phyloP scores from a whole-genome alignment of 495 filamentous ascomycete genomes.

The Penicillium silybi region DNA sequence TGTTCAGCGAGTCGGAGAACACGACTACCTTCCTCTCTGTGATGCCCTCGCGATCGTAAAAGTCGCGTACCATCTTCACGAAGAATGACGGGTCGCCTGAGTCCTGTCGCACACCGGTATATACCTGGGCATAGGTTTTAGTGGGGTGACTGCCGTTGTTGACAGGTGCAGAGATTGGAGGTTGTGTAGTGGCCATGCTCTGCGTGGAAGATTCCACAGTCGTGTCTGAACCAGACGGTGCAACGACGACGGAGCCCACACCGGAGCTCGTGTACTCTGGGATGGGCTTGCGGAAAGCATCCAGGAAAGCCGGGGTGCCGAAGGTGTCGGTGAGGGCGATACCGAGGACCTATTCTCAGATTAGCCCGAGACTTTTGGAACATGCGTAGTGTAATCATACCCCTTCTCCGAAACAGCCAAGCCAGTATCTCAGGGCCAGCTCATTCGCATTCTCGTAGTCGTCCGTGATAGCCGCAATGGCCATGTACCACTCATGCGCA shows the following conservation, averaged over 20 bases:
- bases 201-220: slow-evolving; percentile 11
- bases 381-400: slow-evolving; percentile 31
- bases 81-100: slow-evolving; percentile 85
- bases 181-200: slow-evolving; percentile 24
- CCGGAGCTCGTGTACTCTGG: slow-evolving; percentile 29
- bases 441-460: slow-evolving; percentile 83
- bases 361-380: not conserved
- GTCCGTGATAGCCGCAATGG: slow-evolving; percentile 83
- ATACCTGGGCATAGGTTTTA: slow-evolving; percentile 77
- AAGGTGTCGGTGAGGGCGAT: slow-evolving; percentile 98
- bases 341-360: slow-evolving; percentile 58
- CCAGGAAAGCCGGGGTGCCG: slow-evolving; percentile 85
- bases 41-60: slow-evolving; percentile 76
- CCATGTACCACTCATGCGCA: slow-evolving; percentile 99
- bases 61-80: slow-evolving; percentile 76
- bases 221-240: slow-evolving; percentile 18
- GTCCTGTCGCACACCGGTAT: slow-evolving; percentile 87
- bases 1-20: slow-evolving; percentile 94
- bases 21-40: slow-evolving; percentile 84
- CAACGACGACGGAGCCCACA: slow-evolving; percentile 25
- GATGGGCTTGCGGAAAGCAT: slow-evolving; percentile 68
- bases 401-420: slow-evolving; percentile 86
- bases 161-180: slow-evolving; percentile 21
- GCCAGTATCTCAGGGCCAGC: slow-evolving; percentile 78
- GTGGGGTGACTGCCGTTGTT: slow-evolving; percentile 4